Evolutionary conservation across 371 early-diverging fungal genomes (phyloP), one percentile per base, ranked within the genome.

Genomic region (Thermomucor indicae-seudaticae): DNA sequence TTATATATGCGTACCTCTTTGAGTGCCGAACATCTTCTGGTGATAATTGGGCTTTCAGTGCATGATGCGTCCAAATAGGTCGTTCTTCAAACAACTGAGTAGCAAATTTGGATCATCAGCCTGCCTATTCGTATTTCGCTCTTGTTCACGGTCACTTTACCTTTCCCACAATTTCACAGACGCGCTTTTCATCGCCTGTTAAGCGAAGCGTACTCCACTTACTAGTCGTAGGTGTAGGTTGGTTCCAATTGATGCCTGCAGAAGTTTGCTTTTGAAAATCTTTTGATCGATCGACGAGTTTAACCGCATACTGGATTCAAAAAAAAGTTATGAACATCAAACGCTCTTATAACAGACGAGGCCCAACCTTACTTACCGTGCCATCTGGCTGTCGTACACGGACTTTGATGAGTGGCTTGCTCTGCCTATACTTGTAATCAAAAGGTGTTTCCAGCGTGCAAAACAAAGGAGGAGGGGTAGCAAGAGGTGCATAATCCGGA

Each of bases 401-500:
- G 3, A 81, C 75, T 51, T 70, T 65, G 2, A 70, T 25, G 7
- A 80, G 70, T 23, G 68, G 64, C n/a, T 53, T 23, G 51, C 68
- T 76, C 53, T 80, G 79, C 27, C 31, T 60, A 42, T 70, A 82
- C 79, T 64, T 57, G 53, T 86, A 86, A 22, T 57, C 45, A 27
- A 59, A 47, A 2, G 66, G 59, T 6, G 44, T 67, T 52, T 79
- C 73, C n/a, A 57, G 44, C 12, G 59, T 32, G n/a, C 76, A 67
- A 52, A 85, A 83, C 2, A 59, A 4, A 3, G 86, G 84, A 28
- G 84, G 83, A 2, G 83, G 83, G n/a, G n/a, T n/a, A n/a, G n/a
- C n/a, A n/a, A n/a, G n/a, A n/a, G n/a, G n/a, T n/a, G n/a, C n/a
- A n/a, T n/a, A n/a, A n/a, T n/a, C n/a, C n/a, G n/a, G n/a, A n/a